Evolutionary conservation across 1,284 basidiomycete genomes (phyloP).

Genomic region (Pyrrhoderma lamaoense): DNA sequence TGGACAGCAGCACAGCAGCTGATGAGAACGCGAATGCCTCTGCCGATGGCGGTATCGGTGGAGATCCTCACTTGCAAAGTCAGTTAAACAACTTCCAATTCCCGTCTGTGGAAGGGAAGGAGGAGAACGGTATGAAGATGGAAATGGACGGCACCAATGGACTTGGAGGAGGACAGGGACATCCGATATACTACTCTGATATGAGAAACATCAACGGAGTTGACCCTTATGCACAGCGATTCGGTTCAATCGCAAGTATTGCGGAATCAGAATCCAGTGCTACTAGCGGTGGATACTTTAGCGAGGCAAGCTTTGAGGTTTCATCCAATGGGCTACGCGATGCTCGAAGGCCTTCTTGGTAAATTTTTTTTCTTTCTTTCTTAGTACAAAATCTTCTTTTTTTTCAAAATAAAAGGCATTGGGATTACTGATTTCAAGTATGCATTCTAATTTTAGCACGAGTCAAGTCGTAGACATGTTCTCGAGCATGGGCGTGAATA

Average conservation of each 20-base stretch:
- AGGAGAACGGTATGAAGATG: conserved; percentile 8
- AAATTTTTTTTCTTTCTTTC: conserved; percentile 22
- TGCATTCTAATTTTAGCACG: conserved; percentile 20
- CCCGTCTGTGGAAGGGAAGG: conserved; percentile 8
- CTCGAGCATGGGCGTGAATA: conserved; percentile 17
- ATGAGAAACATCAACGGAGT: conserved; percentile 1
- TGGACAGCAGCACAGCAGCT: conserved; percentile 20
- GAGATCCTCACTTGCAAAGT: conserved; percentile 4
- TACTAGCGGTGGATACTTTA: conserved; percentile 39
- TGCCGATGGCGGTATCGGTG: conserved; percentile 16
- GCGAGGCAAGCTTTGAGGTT: conserved; percentile 36
- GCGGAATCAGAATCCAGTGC: conserved; percentile 42
- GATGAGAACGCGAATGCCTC: conserved; percentile 31
- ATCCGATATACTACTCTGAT: conserved; percentile 7
- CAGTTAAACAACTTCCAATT: conserved; percentile 9
- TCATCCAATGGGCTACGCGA: conserved; percentile 25
- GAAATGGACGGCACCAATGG: conserved; percentile 2
- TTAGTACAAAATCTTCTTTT: too few relatives aligned
- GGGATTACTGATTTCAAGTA: too few relatives aligned
- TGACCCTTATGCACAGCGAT: conserved; percentile 43
- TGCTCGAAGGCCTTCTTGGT: conserved; percentile 45
- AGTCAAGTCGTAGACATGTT: conserved; percentile 19
- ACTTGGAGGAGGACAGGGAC: background rate
- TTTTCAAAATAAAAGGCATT: too few relatives aligned
- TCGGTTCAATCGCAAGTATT: conserved; percentile 52